These are phyloP conservation scores for Aspergillus cristatus DNA, from an alignment of 495 filamentous ascomycete genomes.

Conservation along the genomic window DNA sequence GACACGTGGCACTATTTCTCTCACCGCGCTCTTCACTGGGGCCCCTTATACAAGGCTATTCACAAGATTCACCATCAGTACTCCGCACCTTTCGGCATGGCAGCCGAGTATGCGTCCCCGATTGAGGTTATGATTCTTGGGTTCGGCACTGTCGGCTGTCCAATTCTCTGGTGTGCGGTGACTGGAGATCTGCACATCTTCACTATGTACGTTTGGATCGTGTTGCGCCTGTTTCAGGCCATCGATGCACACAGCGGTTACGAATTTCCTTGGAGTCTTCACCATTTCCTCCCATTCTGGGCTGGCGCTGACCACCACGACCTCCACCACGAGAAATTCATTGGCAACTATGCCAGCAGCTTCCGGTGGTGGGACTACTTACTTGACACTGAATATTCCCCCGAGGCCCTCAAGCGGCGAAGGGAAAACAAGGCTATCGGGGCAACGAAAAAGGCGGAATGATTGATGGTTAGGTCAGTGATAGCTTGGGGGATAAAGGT, in stretches of 20 bases:
- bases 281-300: constrained; percentile 96
- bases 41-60: constrained; percentile 83
- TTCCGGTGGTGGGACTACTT: constrained; percentile 99
- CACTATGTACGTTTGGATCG: constrained; percentile 98
- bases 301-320: constrained; percentile 96
- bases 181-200: constrained; percentile 85
- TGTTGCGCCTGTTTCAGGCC: constrained; percentile 87
- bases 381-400: constrained; percentile 86
- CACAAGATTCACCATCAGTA: constrained; percentile 99
- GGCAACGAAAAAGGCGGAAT: constrained; percentile 47
- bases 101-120: constrained; percentile 94
- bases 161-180: constrained; percentile 76
- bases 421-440: constrained; percentile 67
- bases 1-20: constrained; percentile 98
- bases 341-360: constrained; percentile 94
- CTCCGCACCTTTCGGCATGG: constrained; percentile 91
- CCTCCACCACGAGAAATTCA: constrained; percentile 91
- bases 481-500: not conserved
- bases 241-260: constrained; percentile 97
- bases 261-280: constrained; percentile 94
- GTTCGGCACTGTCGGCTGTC: constrained; percentile 74
- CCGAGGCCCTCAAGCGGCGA: constrained; percentile 75
- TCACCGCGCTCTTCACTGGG: constrained; percentile 92
- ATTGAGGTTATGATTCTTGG: constrained; percentile 98
- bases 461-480: not conserved